Evolutionary conservation across 75 land plant genomes (phyloP), one percentile per base, ranked within the genome.

Genomic region (Selaginella moellendorffii): DNA sequence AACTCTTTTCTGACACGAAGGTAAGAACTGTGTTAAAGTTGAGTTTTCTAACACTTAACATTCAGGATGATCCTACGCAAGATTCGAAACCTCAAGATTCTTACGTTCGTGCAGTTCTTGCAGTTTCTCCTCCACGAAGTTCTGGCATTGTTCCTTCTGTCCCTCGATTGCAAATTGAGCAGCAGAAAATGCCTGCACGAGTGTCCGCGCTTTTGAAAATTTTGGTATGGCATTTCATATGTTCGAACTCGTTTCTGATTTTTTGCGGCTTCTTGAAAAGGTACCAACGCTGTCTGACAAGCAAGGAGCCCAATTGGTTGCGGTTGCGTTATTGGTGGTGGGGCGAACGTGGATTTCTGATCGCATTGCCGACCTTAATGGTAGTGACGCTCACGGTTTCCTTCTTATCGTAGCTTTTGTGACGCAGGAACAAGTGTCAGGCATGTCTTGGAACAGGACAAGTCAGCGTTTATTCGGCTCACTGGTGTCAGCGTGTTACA

Each of bases 391-490:
- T 36, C 46, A 36, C 14, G 46, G 46, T 36, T 5, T 5, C 5
- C 46, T 36, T 36, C n/a, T n/a, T n/a, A n/a, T n/a, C n/a, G n/a
- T n/a, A n/a, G 46, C 14, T 36, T 36, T 61, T 74, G 29, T 20
- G n/a, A n/a, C n/a, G 59, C 74, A 95, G 99, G 99, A 20, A 95
- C 96, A 22, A 89, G 87, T 65, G 96, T 95, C 51, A 95, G 89
- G 75, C 75, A 67, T 69, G 99, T 95, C 25, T 61, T 95, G 74
- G 87, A 89, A 72, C 99, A 95, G 76, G 96, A 95, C 63, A 95
- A 82, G 73, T 73, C 81, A 29, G 81, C 90, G 28, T 95, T 95
- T 65, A 73, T 86, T 65, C 83, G 85, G n/a, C 77, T 95, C 27
- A 79, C 77, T 69, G 96, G 96, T 42, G 70, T 89, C 25, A 95